A percentile compares a stretch with the other conserved stretches of the same genome.
Conservation (phyloP, 1,284 basidiomycete genomes). For the Ustilago esculenta region DNA sequence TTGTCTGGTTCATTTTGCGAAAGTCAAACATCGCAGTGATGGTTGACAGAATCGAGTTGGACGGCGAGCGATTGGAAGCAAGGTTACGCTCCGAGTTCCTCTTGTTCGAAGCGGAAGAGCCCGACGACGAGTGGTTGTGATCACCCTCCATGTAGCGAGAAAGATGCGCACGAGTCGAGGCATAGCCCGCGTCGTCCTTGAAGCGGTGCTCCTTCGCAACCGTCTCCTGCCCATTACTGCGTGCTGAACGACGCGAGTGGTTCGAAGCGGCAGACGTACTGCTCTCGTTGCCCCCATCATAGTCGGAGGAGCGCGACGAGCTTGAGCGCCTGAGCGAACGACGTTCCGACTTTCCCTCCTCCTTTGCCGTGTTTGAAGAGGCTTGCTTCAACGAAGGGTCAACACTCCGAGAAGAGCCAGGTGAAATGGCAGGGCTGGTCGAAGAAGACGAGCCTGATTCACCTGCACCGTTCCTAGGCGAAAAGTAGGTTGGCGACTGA, state of each 20-base stretch:
- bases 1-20: conserved; percentile 24
- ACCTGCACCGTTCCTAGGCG: conserved; percentile 26
- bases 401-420: conserved; percentile 20
- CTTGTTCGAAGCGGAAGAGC: conserved; percentile 1
- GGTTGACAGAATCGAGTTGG: conserved; percentile 24
- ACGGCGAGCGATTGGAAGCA: conserved; percentile 6
- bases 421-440: conserved; percentile 34
- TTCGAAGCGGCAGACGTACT: conserved; percentile 42
- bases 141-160: conserved; percentile 42
- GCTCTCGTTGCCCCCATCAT: conserved; percentile 39
- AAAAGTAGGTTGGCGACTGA: conserved; percentile 41
- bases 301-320: conserved; percentile 28
- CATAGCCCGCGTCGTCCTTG: conserved; percentile 39
- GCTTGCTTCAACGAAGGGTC: conserved; percentile 9
- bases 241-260: conserved; percentile 27
- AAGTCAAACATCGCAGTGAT: conserved; percentile 34
- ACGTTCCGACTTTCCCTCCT: conserved; percentile 14
- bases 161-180: conserved; percentile 38
- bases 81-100: conserved; percentile 8
- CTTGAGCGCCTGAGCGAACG: conserved; percentile 12
- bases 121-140: neutral
- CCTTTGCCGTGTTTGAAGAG: neutral
- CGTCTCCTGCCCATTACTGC: conserved; percentile 9
- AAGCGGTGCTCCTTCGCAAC: conserved; percentile 10
- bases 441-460: conserved; percentile 37